Evolutionary conservation across 345 rosid genomes (phyloP), one percentile per base, ranked within the genome.

Genomic region (Linum usitatissimum): DNA sequence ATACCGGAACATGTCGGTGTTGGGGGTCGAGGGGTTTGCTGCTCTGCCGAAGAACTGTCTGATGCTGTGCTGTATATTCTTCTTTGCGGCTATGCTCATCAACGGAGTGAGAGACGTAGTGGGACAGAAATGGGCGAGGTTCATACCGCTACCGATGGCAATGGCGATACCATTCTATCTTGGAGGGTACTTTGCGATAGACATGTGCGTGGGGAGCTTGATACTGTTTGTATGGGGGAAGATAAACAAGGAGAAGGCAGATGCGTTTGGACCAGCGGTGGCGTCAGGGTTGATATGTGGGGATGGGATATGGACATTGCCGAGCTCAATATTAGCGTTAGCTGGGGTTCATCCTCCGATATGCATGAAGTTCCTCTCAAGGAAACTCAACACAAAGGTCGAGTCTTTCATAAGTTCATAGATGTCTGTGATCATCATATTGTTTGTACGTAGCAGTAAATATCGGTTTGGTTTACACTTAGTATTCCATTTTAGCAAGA

Each of bases 21-120:
- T 78, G 60, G 86, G 86, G 42, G 83, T 79, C 6, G 76, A 81
- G 42, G 86, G 86, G 20, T 79, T 81, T 67, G 74, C 83, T 51
- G 77, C 83, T 53, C 61, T 81, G 65, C 86, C 86, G 14, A 73
- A 75, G 38, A 66, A 81, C 9, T 79, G 83, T 64, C 73, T 81
- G 0, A 66, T 71, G 66, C 78, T 79, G 34, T 79, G 81, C 20
- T 81, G 68, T 10, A 71, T 59, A 3, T 78, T 76, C 59, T 79
- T 81, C 40, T 17, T 36, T 18, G 49, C 48, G 3, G 63, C 63
- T 17, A 34, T 60, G 38, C 18, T 38, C 9, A 60, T 60, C 42
- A 60, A 60, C 18, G 63, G 63, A 18, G 9, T 60, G 13, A 34
- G 63, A n/a, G 63, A 60, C 23, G 48, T 40, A 18, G 63, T 36